Evolutionary conservation across 495 filamentous ascomycete species (phyloP).

Genomic region (Tuber magnatum): DNA sequence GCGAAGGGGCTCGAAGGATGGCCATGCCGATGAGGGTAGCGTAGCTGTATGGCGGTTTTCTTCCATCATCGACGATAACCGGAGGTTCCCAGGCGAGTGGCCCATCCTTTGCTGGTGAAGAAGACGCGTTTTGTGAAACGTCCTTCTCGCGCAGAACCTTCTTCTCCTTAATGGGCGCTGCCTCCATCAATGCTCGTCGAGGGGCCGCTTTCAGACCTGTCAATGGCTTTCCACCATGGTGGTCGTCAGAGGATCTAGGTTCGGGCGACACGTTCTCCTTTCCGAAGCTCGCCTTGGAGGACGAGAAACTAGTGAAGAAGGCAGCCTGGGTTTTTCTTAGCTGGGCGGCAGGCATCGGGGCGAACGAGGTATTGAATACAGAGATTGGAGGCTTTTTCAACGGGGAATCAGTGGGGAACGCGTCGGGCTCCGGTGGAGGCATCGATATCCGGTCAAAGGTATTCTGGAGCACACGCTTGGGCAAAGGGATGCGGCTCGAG

Average conservation of each 20-base stretch:
- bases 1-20: conserved; percentile 76
- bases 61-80: conserved; percentile 71
- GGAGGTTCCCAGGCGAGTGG: conserved; percentile 46
- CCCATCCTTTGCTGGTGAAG: conserved; percentile 27
- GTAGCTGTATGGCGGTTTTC: conserved; percentile 86
- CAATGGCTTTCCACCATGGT: conserved; percentile 43
- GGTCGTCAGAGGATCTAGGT: conserved; percentile 43
- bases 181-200: conserved; percentile 65
- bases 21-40: conserved; percentile 96
- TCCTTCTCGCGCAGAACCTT: conserved; percentile 42
- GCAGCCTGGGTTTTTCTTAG: conserved; percentile 54
- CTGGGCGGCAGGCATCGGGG: conserved; percentile 36
- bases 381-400: conserved; percentile 65
- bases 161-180: conserved; percentile 67
- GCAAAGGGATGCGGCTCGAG: conserved; percentile 33
- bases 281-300: conserved; percentile 47
- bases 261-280: conserved; percentile 61
- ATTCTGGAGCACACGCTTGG: conserved; percentile 41
- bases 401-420: conserved; percentile 74
- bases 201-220: conserved; percentile 43
- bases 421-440: conserved; percentile 58
- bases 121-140: conserved; percentile 17
- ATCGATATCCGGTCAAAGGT: conserved; percentile 59
- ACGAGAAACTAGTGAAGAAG: conserved; percentile 56
- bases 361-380: conserved; percentile 49